Evolutionary conservation across 176 grass and related monocot genomes (phyloP).

Genomic region (Calamus simplicifolius): DNA sequence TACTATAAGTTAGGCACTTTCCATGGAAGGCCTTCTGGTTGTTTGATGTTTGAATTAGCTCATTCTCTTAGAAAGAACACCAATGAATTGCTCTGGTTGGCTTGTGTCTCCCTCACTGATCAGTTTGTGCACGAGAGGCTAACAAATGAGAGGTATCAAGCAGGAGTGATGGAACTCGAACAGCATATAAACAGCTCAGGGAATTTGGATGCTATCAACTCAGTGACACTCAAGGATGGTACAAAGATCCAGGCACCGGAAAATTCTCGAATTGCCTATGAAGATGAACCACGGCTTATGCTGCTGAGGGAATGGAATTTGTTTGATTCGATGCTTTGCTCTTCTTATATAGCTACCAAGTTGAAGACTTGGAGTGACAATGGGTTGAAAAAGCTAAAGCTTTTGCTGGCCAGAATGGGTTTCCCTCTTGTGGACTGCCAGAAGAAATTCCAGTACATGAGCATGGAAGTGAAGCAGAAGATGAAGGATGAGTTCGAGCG

Average conservation of each 20-base stretch:
- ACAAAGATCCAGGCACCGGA: conserved; percentile 77
- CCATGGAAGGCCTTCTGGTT: conserved; percentile 86
- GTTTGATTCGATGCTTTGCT: conserved; percentile 88
- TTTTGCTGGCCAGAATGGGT: conserved; percentile 82
- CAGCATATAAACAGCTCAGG: conserved; percentile 81
- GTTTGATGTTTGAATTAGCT: conserved; percentile 80
- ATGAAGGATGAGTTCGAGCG: conserved; percentile 78
- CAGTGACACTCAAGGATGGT: conserved; percentile 80
- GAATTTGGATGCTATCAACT: conserved; percentile 45
- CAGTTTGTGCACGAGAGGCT: conserved; percentile 92
- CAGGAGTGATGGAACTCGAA: conserved; percentile 80
- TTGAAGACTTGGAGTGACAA: conserved; percentile 93
- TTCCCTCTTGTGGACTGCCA: conserved; percentile 81
- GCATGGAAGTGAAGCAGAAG: conserved; percentile 82
- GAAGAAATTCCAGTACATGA: conserved; percentile 97
- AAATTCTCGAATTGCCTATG: conserved; percentile 74
- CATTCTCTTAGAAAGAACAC: conserved; percentile 67
- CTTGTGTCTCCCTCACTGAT: conserved; percentile 78
- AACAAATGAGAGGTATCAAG: conserved; percentile 88
- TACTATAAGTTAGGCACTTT: conserved; percentile 90
- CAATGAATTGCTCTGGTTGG: conserved; percentile 85
- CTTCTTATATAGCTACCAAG: conserved; percentile 84
- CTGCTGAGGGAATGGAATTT: conserved; percentile 78
- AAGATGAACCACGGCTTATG: conserved; percentile 84
- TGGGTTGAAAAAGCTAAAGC: conserved; percentile 87